These are phyloP conservation scores for Colletotrichum truncatum DNA, from an alignment of 2,329 filamentous ascomycete species.

Conservation along the genomic window DNA sequence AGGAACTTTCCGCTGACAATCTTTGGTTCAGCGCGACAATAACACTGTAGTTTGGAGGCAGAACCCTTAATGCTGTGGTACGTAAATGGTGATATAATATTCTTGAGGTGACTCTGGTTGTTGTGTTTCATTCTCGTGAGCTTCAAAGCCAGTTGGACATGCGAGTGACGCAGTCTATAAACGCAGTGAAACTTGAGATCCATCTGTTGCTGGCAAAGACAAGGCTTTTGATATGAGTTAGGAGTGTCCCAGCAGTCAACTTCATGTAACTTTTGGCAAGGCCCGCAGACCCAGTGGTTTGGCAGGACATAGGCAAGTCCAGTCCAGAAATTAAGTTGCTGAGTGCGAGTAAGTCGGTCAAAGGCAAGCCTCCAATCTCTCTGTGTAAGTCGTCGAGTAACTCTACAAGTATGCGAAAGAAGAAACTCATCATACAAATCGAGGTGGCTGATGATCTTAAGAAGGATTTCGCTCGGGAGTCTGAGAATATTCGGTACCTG, in stretches of 20 bases:
- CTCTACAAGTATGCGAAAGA: background rate
- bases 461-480: background rate
- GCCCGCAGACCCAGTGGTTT: background rate
- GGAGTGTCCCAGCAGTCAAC: background rate
- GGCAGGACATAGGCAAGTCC: background rate
- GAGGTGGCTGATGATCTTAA: background rate
- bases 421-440: background rate
- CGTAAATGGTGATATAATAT: background rate
- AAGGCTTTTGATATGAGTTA: background rate
- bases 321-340: background rate
- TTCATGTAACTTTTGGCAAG: background rate
- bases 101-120: background rate
- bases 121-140: background rate
- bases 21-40: background rate
- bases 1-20: background rate
- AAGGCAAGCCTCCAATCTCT: background rate
- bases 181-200: accelerated
- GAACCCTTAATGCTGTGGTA: background rate
- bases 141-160: background rate
- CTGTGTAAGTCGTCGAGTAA: background rate
- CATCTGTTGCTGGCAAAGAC: background rate
- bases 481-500: background rate
- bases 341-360: background rate
- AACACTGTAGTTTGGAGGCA: accelerated
- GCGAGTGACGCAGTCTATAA: background rate